Evolutionary conservation across 768 basidiomycete species (phyloP), one percentile per base, ranked within the genome.

Genomic region (Cyathus striatus): DNA sequence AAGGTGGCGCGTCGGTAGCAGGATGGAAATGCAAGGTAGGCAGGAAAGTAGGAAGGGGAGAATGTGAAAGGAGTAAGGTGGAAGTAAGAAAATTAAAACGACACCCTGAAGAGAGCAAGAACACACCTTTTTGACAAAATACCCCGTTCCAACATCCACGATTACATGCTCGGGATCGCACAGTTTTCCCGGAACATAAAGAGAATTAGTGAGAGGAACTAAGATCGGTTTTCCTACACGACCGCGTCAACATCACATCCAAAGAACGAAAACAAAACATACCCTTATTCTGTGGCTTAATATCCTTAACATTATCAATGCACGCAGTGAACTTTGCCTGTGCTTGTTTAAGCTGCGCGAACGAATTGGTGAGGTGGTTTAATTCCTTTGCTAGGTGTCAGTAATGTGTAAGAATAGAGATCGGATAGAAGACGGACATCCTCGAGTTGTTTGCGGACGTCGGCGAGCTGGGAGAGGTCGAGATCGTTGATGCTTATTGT

Each of bases 101-200:
- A 30, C 27, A 30, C 27, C n/a, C 9, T 9, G 27, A 30, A 9
- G 27, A 35, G 12, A 22, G 41, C 34, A 16, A 18, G n/a, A 16
- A 16, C 69, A 34, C 37, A 90, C 96, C 77, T 98, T 99, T 65
- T 90, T 83, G 14, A 98, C 88, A 52, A 85, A 97, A 63, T 97
- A 99, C 0, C 96, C 95, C 0, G 95, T 98, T 1, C 96, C 96
- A 21, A 98, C 75, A 59, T 99, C 96, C 27, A 98, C 80, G 48
- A 98, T 83, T 37, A 99, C 94, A 52, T 90, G 78, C 35, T 92
- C 86, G 1, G 78, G 62, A 56, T 96, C 87, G 32, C 70, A 73
- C 37, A 98, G 72, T 64, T 83, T 91, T 16, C 94, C 96, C 2
- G 95, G 93, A 20, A 98, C 87, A 57, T 97, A 98, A 2, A 99